phyloP scores from a whole-genome alignment of 2,329 filamentous ascomycete genomes.

The Epichloe amarillans region DNA sequence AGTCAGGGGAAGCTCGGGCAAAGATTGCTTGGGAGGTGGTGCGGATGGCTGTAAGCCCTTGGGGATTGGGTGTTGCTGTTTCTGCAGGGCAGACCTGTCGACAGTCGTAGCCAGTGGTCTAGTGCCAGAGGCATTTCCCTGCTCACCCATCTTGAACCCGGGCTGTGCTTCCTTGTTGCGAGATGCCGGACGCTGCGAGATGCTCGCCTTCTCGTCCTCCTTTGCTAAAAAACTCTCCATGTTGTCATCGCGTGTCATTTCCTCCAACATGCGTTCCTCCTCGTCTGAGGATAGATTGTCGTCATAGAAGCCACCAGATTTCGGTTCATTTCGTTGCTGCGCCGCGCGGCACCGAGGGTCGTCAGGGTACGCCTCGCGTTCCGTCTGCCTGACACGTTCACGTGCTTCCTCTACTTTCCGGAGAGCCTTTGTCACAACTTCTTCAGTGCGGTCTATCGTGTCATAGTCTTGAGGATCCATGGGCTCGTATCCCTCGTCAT shows the following conservation, averaged over 20 bases:
- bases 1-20: slow-evolving; percentile 29
- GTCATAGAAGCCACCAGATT: slow-evolving; percentile 45
- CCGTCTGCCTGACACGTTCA: slow-evolving; percentile 59
- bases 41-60: slow-evolving; percentile 16
- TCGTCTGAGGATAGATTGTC: slow-evolving; percentile 50
- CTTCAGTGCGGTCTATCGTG: slow-evolving; percentile 23
- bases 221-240: slow-evolving; percentile 69
- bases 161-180: slow-evolving; percentile 65
- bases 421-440: slow-evolving; percentile 41
- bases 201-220: slow-evolving; percentile 36
- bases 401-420: slow-evolving; percentile 63
- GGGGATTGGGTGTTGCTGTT: slow-evolving; percentile 6
- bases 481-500: slow-evolving; percentile 80
- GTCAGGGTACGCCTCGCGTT: slow-evolving; percentile 44
- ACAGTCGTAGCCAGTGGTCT: slow-evolving; percentile 52
- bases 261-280: slow-evolving; percentile 69
- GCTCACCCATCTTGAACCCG: slow-evolving; percentile 62
- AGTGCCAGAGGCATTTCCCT: slow-evolving; percentile 28
- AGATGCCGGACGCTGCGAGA: slow-evolving; percentile 34
- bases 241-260: slow-evolving; percentile 73
- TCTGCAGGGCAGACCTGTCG: slow-evolving; percentile 32
- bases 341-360: slow-evolving; percentile 16
- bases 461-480: slow-evolving; percentile 36
- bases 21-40: slow-evolving; percentile 36
- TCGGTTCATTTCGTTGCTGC: slow-evolving; percentile 12